Base-by-base conservation (phyloP, 2,329 filamentous ascomycete genomes). In the Escovopsis sp. region DNA sequence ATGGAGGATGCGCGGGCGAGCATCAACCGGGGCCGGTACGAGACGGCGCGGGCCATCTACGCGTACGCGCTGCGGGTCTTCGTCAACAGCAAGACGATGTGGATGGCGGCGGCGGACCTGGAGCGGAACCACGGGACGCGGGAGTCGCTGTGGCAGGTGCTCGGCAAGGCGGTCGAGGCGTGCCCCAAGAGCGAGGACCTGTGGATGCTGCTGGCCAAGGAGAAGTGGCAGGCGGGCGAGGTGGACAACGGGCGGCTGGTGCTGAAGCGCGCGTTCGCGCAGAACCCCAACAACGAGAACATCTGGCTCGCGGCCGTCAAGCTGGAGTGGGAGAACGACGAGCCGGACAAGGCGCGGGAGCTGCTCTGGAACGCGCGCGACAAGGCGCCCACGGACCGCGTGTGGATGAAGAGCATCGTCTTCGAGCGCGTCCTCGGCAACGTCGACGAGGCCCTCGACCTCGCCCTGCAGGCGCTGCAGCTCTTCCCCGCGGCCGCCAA, bases 241-340 rank as follows among this genome's bases (percentile, higher is more conserved):
- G 76, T 93, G 31, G 79, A 94, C 52, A 84, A 84, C 42, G 87
- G 90, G 11, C 74, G 90, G 37, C 68, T 76, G 41, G 86, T 96
- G 1, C 72, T 98, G 13, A 88, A 77, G 19, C 75, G 79, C 43
- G 90, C 88, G 5, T 98, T 98, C 66, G 79, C 88, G 47, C 84
- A 94, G 53, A 92, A 96, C 48, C 85, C 85, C 1, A 87, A 92
- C 55, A 94, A 94, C 59, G 90, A 98, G 57, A 86, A 96, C 54
- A 94, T 98, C 45, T 98, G 90, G 80, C 76, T 94, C 33, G 83
- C 87, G 13, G 90, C 90, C 31, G 90, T 98, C 44, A 93, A 94
- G 56, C 74, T 98, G 21, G 90, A 98, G 58, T 85, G 90, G 1
- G 87, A 96, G 50, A 88, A 85, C 41, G 72, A 77, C 30, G 76